phyloP scores from a whole-genome alignment of 371 early-diverging fungal species.

The Quaeritorhiza haematococci region DNA sequence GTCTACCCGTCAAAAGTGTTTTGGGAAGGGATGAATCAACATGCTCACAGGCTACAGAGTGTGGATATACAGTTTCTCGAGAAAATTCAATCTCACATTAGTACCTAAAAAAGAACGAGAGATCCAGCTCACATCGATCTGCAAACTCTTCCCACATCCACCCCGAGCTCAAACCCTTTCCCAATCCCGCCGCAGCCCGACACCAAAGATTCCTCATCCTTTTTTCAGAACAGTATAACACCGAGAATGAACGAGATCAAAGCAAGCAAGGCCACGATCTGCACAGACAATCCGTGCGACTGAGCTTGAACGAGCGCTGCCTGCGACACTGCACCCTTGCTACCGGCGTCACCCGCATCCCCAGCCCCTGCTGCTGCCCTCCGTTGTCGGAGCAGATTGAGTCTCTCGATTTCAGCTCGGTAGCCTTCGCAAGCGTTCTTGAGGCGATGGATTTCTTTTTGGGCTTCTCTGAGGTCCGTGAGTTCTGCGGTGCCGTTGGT shows the following conservation, averaged over 20 bases:
- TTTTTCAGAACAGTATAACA: conserved; percentile 14
- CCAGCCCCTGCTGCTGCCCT: conserved; percentile 13
- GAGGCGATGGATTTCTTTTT: conserved; percentile 35
- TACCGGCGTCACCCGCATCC: not conserved
- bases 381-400: conserved; percentile 38
- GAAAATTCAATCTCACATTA: no score
- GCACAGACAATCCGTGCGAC: conserved; percentile 4
- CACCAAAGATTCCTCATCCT: no score
- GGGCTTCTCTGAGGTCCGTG: conserved; percentile 28
- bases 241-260: conserved; percentile 14
- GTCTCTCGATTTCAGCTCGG: conserved; percentile 45
- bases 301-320: not conserved
- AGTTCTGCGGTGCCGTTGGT: conserved; percentile 7
- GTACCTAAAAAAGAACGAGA: no score
- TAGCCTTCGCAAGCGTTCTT: conserved; percentile 46
- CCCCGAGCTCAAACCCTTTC: no score
- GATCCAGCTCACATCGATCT: no score
- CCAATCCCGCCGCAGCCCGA: no score
- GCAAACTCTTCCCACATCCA: no score
- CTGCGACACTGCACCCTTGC: not conserved
- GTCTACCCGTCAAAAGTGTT: no score
- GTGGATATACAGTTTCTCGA: no score
- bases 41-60: no score
- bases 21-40: no score
- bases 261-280: conserved; percentile 10